Evolutionary conservation across 1,139 yeast genomes (phyloP), one percentile per base, ranked within the genome.

Genomic region (Scheffersomyces segobiensis): DNA sequence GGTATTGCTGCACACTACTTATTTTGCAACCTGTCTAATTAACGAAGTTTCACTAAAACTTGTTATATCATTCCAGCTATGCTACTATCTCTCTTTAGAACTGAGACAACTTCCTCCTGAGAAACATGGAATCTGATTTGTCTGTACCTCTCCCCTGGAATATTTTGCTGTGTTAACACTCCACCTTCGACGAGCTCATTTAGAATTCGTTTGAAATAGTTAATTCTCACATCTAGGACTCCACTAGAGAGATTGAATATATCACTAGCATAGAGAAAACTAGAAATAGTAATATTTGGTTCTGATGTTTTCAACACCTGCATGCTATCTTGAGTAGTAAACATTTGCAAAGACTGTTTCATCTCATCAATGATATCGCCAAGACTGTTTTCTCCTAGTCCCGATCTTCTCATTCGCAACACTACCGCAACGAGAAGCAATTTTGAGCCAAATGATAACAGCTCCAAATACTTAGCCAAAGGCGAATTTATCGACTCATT

Each of bases 361-460:
- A 91, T 81, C 67, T 93, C 98, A 67, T 91, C 96, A 48, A 91
- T 79, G 1, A 93, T 79, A 62, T 90, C 96, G 24, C 95, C 95
- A 55, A 93, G 69, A 0, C 87, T 70, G 62, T 87, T 87, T 63
- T 91, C 97, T 1, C 89, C 89, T 14, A 85, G 67, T 0, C 96
- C 95, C 0, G 88, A 81, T 54, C 96, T 83, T 56, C 89, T 84
- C 60, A 84, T 83, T 56, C 93, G 76, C 42, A 88, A 77, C 46
- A 93, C 68, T 3, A 92, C 71, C 0, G 93, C 91, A 56, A 86
- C 85, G 22, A 95, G 72, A 17, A 93, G 78, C 55, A 95, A 76
- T 71, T 93, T 93, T 5, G 89, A 80, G 0, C 89, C 83, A 65
- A 90, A 84, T 2, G 97, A 83, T 50, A 93, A 75, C 0, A 86